These are phyloP conservation scores for Cyclotella kingstonii DNA, from an alignment of 108 stramenopile species.

Conservation along the genomic window DNA sequence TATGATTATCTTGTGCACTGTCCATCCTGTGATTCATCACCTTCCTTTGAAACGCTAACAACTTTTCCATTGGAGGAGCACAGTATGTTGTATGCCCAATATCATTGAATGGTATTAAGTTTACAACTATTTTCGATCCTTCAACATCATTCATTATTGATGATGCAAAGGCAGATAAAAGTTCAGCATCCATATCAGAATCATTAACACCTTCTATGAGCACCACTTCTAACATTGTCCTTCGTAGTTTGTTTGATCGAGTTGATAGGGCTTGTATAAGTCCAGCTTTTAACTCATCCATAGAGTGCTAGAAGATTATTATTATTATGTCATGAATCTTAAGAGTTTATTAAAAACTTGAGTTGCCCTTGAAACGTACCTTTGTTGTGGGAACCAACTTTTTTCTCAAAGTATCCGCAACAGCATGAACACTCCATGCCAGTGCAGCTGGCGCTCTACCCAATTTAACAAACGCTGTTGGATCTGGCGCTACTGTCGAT, in stretches of 20 bases:
- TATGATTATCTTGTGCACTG: slow-evolving; percentile 16
- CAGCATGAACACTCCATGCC: slow-evolving; percentile 88
- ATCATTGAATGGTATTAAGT: slow-evolving; percentile 88
- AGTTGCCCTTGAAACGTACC: too few relatives aligned
- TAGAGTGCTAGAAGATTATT: too few relatives aligned
- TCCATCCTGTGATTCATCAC: slow-evolving; percentile 18
- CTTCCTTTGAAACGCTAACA: slow-evolving; percentile 55
- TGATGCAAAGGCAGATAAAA: slow-evolving; percentile 63
- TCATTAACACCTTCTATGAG: slow-evolving; percentile 86
- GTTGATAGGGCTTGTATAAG: slow-evolving; percentile 58
- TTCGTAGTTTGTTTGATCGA: slow-evolving; percentile 50
- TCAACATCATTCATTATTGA: slow-evolving; percentile 54
- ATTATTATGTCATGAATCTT: too few relatives aligned
- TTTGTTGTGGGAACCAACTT: slow-evolving; percentile 80
- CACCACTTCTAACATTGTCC: slow-evolving; percentile 78
- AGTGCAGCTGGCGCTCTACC: slow-evolving; percentile 61
- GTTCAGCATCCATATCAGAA: slow-evolving; percentile 65
- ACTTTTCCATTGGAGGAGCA: slow-evolving; percentile 53
- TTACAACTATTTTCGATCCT: slow-evolving; percentile 65
- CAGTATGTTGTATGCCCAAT: slow-evolving; percentile 57
- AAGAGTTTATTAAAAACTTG: too few relatives aligned
- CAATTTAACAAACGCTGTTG: slow-evolving; percentile 52
- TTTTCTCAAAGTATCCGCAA: slow-evolving; percentile 66
- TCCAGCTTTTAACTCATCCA: slow-evolving; percentile 71
- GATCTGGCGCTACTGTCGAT: slow-evolving; percentile 84